Percentiles rank a stretch among this genome's conserved stretches.
These are phyloP conservation scores for Echinosophora koreensis DNA, from an alignment of 306 rosid genomes.

Conservation along the genomic window DNA sequence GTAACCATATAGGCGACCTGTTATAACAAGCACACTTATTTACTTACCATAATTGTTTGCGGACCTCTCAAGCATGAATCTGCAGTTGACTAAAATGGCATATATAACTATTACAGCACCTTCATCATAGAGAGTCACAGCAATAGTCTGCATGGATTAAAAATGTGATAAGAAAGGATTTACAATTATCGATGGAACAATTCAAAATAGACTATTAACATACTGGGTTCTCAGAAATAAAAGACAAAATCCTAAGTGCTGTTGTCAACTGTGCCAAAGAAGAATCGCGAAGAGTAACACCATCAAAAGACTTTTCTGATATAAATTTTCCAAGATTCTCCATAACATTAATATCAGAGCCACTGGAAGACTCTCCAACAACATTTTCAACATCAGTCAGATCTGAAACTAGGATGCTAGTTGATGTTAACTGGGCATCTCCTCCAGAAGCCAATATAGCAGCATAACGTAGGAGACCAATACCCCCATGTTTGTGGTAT, in stretches of 20 bases:
- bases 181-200: constrained; percentile 25
- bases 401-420: constrained; percentile 79
- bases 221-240: constrained; percentile 95
- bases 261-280: constrained; percentile 94
- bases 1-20: background rate
- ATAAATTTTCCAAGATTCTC: constrained; percentile 91
- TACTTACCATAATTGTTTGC: constrained; percentile 86
- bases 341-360: constrained; percentile 91
- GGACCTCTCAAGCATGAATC: constrained; percentile 95
- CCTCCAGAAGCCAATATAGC: constrained; percentile 96
- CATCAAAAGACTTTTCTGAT: constrained; percentile 94
- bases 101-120: constrained; percentile 84
- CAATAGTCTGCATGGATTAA: constrained; percentile 73
- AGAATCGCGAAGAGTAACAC: constrained; percentile 87
- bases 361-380: constrained; percentile 77
- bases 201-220: constrained; percentile 47
- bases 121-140: constrained; percentile 87
- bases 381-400: constrained; percentile 84
- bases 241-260: constrained; percentile 91
- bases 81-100: constrained; percentile 86
- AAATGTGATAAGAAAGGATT: constrained; percentile 45
- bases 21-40: constrained; percentile 32
- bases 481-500: constrained; percentile 88
- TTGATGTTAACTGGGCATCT: constrained; percentile 89
- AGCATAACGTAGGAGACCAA: constrained; percentile 90